These are phyloP conservation scores for Ballota nigra DNA, from an alignment of 257 asterid genomes.

Conservation along the genomic window DNA sequence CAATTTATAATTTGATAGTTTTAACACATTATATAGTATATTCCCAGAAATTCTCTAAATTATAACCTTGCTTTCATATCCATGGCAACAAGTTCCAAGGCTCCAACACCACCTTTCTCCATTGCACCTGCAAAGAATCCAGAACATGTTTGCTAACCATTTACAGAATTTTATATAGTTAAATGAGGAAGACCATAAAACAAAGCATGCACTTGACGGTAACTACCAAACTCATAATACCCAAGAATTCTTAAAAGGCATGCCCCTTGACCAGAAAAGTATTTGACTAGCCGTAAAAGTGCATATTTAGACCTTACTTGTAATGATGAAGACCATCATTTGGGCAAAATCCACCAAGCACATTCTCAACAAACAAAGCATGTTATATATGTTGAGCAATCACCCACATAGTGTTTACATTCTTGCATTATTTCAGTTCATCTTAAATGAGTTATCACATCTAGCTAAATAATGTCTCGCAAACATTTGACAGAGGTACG, in stretches of 20 bases:
- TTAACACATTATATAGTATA: constrained; percentile 6
- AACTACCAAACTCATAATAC: constrained; percentile 2
- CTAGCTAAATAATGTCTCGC: constrained; percentile 11
- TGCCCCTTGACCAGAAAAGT: constrained; percentile 4
- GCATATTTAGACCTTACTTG: constrained; percentile 10
- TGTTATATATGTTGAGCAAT: constrained; percentile 4
- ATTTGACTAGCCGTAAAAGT: constrained; percentile 5
- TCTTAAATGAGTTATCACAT: constrained; percentile 14
- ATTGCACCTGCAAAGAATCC: constrained; percentile 57
- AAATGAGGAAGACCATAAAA: background rate
- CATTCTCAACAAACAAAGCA: constrained; percentile 7
- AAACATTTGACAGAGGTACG: background rate
- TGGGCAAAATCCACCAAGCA: constrained; percentile 15
- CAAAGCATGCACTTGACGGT: constrained; percentile 10
- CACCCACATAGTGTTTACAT: background rate
- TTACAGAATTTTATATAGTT: constrained; percentile 7
- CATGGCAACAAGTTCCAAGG: constrained; percentile 99
- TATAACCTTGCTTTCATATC: constrained; percentile 98
- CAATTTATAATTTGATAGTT: constrained; percentile 23
- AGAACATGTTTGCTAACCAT: constrained; percentile 5
- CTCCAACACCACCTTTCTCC: constrained; percentile 99
- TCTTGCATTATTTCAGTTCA: constrained; percentile 6
- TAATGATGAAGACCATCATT: constrained; percentile 13
- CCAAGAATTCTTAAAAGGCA: background rate
- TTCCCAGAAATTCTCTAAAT: constrained; percentile 18